Base-by-base conservation (phyloP, 83 land plant genomes). In the Picea abies region DNA sequence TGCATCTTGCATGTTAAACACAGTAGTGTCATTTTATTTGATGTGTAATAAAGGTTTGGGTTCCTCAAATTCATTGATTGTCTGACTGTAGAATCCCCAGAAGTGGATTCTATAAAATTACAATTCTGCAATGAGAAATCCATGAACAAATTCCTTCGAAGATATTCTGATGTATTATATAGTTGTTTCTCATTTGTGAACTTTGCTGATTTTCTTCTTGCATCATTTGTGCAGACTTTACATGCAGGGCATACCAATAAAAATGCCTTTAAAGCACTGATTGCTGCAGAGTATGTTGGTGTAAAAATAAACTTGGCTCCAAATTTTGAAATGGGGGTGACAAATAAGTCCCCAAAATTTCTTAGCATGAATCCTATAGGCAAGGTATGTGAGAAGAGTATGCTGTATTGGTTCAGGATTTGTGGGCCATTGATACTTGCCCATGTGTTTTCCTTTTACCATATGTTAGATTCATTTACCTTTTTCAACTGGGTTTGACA, bases 311-410 rank as follows among this genome's bases (percentile, higher is more conserved):
- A 90, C 75, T 8, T 90, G 23, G 85, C 83, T 11, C 81, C 92
- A 72, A 79, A 92, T 70, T 97, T 97, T 88, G 79, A 95, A 82
- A 92, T 94, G 95, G 98, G 99, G 66, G 96, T 92, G 0, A 75
- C 96, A n/a, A 97, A 93, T 56, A 97, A 92, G 83, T 92, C 90
- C 64, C 94, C 93, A 10, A 96, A 93, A 60, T 95, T 90, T 69
- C 75, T 93, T 49, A 95, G 91, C 84, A 84, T 97, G 92, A 97
- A 97, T 78, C 99, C 99, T 39, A 80, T 97, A 79, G 99, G 99
- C 73, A 97, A 97, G 98, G 99, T 96, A 67, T 83, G 56, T 37
- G 29, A 12, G 60, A 56, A 29, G 14, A 3, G 12, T 56, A 56
- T 56, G 60, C 3, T 56, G 14, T 56, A 11, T 12, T 56, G 12